phyloP scores from a whole-genome alignment of 176 grass and related monocot genomes.

The Themeda triandra region DNA sequence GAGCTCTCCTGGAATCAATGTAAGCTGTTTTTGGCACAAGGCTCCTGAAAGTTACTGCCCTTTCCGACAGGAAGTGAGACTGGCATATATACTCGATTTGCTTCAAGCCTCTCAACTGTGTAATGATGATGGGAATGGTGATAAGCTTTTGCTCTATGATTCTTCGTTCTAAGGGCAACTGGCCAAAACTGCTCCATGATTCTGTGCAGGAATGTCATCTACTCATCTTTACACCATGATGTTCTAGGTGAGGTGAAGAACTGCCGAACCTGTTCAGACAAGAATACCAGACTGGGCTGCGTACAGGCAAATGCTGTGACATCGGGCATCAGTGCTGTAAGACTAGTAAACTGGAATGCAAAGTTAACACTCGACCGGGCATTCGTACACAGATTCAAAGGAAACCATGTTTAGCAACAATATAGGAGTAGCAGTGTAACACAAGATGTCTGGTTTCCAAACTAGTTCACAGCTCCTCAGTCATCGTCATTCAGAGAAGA shows the following conservation, averaged over 20 bases:
- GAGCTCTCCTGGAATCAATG: neutral
- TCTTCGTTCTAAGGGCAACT: neutral
- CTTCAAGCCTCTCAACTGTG: too few species aligned
- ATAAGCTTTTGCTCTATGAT: too few species aligned
- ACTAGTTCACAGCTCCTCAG: neutral
- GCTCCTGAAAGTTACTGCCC: neutral
- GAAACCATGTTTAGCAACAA: neutral
- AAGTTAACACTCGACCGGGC: neutral
- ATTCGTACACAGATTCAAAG: neutral
- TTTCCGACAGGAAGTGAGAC: too few species aligned
- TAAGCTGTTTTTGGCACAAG: neutral
- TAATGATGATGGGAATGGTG: too few species aligned
- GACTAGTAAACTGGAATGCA: neutral
- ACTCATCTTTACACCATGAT: neutral
- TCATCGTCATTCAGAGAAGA: slow-evolving; percentile 14
- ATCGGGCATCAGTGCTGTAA: neutral
- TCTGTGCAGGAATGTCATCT: neutral
- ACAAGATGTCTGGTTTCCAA: neutral
- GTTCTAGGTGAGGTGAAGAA: neutral
- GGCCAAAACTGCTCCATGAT: neutral
- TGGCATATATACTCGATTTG: too few species aligned
- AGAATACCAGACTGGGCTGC: neutral
- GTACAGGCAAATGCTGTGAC: neutral
- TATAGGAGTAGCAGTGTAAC: neutral
- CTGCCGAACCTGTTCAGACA: neutral